Percentiles rank a stretch among this genome's conserved stretches.
Evolutionary conservation across 768 basidiomycete species (phyloP).

Genomic region (Trametes cingulata): DNA sequence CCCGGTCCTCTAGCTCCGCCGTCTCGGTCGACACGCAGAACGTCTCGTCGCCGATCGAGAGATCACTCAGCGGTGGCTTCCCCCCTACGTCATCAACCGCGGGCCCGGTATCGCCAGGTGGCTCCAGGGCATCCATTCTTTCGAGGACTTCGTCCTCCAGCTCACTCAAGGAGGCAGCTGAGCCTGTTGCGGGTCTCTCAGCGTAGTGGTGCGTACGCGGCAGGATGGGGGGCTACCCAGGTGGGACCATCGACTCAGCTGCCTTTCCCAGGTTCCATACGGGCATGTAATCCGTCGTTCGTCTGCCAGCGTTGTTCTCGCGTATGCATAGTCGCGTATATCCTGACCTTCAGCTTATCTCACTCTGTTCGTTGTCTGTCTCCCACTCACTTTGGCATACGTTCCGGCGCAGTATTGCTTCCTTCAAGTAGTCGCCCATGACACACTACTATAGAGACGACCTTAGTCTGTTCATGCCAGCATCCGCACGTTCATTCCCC

Average conservation of each 20-base stretch:
- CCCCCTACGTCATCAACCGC: conserved; percentile 2
- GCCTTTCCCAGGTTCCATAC: too few species aligned
- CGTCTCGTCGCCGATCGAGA: conserved; percentile 10
- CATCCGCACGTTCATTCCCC: neutral
- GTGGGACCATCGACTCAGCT: too few species aligned
- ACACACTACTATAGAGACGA: conserved; percentile 3
- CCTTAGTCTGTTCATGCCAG: neutral
- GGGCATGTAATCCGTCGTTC: too few species aligned
- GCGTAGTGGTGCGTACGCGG: neutral
- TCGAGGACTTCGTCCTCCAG: conserved; percentile 19
- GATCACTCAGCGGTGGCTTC: conserved; percentile 8
- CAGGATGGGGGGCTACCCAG: neutral
- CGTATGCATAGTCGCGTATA: neutral
- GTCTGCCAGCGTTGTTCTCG: too few species aligned
- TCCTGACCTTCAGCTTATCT: neutral
- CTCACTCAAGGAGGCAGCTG: conserved; percentile 17
- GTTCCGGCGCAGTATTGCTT: neutral
- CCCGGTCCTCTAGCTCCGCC: conserved; percentile 46
- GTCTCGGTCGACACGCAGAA: conserved; percentile 11
- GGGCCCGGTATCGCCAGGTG: conserved; percentile 15
- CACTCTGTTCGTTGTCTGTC: neutral
- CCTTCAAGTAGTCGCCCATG: neutral
- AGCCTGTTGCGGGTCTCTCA: neutral
- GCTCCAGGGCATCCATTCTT: conserved; percentile 9
- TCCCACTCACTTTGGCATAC: conserved; percentile 14